phyloP scores from a whole-genome alignment of 345 rosid species.

The Hibiscus mutabilis region DNA sequence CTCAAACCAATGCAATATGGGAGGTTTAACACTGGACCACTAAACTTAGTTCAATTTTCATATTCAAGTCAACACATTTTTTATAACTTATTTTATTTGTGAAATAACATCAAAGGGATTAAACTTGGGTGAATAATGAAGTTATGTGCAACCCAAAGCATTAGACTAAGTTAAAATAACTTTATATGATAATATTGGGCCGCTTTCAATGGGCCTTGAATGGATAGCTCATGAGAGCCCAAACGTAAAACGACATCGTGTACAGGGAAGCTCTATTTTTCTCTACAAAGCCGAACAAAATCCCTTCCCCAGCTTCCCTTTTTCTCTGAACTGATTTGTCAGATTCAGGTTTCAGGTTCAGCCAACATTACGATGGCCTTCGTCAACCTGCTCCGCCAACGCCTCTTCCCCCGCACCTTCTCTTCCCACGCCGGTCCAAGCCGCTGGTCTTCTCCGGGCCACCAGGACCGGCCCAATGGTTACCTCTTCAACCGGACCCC shows the following conservation, averaged over 20 bases:
- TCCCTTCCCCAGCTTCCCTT: neutral
- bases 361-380: conserved; percentile 25
- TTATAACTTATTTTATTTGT: no score
- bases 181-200: neutral
- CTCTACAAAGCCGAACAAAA: neutral
- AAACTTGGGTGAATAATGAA: no score
- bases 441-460: conserved; percentile 80
- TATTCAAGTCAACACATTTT: no score
- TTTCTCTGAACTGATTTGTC: neutral
- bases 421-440: conserved; percentile 63
- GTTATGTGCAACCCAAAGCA: no score
- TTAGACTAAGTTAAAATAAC: no score
- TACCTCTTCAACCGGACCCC: conserved; percentile 79
- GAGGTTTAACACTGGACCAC: no score
- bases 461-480: conserved; percentile 89
- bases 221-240: neutral
- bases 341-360: neutral
- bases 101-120: no score
- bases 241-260: neutral
- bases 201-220: neutral
- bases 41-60: no score
- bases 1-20: no score
- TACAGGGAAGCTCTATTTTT: no score
- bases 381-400: conserved; percentile 54
- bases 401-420: conserved; percentile 38